phyloP scores from a whole-genome alignment of 208 protist genomes.

The Leishmania aethiopica region DNA sequence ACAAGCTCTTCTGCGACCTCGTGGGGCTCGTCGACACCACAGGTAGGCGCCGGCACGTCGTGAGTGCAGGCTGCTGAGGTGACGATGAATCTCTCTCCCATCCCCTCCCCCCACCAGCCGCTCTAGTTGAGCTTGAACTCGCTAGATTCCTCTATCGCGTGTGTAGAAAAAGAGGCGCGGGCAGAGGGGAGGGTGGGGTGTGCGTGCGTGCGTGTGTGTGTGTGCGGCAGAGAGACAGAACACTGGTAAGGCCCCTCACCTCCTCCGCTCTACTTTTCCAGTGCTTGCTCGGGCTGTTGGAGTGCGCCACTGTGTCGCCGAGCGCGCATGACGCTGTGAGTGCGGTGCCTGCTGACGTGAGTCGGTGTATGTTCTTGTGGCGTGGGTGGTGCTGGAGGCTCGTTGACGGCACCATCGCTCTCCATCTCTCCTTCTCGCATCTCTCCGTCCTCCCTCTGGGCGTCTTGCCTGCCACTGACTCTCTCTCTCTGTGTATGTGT shows the following conservation, averaged over 20 bases:
- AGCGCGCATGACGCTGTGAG: not conserved
- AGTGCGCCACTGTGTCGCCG: no score
- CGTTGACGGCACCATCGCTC: not conserved
- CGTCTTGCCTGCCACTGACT: not conserved
- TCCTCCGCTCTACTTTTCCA: not conserved
- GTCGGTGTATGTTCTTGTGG: not conserved
- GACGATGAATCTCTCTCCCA: not conserved
- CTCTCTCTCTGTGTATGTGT: not conserved
- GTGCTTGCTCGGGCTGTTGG: no score
- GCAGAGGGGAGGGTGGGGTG: not conserved
- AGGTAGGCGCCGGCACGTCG: constrained; percentile 5
- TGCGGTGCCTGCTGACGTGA: not conserved
- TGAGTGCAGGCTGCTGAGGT: not conserved
- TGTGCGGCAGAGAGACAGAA: not conserved
- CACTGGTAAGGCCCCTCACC: not conserved
- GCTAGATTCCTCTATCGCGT: not conserved
- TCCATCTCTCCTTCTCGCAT: not conserved
- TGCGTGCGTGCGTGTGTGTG: not conserved
- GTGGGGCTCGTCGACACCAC: constrained; percentile 42
- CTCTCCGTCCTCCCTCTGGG: not conserved
- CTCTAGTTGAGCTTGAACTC: not conserved
- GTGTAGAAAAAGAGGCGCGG: no score
- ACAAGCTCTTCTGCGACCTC: constrained; percentile 68
- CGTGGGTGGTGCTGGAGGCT: not conserved
- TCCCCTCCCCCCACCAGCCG: not conserved